These are phyloP conservation scores for Termitomyces bulborhizus DNA, from an alignment of 768 basidiomycete species.

Conservation along the genomic window DNA sequence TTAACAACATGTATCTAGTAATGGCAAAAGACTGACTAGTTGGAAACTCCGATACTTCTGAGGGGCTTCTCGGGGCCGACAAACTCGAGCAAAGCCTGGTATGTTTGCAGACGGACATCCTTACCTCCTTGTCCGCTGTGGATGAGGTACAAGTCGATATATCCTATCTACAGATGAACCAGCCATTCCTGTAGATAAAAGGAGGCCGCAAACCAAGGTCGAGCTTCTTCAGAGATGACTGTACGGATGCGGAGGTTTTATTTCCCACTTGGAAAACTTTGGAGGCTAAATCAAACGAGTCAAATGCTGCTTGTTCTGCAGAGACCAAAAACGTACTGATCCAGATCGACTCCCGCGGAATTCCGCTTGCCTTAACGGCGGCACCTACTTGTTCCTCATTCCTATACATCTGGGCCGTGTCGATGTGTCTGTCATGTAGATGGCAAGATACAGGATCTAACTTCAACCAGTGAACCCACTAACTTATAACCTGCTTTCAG, in stretches of 20 bases:
- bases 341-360: slow-evolving; percentile 56
- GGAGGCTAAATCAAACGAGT: slow-evolving; percentile 31
- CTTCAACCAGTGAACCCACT: neutral
- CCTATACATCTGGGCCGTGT: slow-evolving; percentile 63
- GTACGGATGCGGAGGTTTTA: slow-evolving; percentile 1
- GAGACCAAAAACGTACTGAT: slow-evolving; percentile 40
- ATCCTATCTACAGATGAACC: slow-evolving; percentile 16
- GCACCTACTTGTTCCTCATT: slow-evolving; percentile 60
- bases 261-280: slow-evolving; percentile 39
- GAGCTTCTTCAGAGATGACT: slow-evolving; percentile 44
- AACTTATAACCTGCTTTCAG: slow-evolving; percentile 58
- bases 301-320: neutral
- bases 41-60: slow-evolving; percentile 69
- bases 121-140: slow-evolving; percentile 64
- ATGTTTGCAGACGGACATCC: slow-evolving; percentile 57
- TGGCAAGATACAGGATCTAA: neutral
- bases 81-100: slow-evolving; percentile 58
- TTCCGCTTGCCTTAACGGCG: slow-evolving; percentile 50
- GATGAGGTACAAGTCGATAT: slow-evolving; percentile 67
- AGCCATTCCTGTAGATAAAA: neutral
- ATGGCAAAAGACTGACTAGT: slow-evolving; percentile 55
- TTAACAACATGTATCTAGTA: neutral
- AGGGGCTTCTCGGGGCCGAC: slow-evolving; percentile 52
- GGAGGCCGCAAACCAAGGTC: slow-evolving; percentile 40
- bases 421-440: slow-evolving; percentile 49